Evolutionary conservation across 768 basidiomycete species (phyloP).

Genomic region (Pleurotus citrinopileatus): DNA sequence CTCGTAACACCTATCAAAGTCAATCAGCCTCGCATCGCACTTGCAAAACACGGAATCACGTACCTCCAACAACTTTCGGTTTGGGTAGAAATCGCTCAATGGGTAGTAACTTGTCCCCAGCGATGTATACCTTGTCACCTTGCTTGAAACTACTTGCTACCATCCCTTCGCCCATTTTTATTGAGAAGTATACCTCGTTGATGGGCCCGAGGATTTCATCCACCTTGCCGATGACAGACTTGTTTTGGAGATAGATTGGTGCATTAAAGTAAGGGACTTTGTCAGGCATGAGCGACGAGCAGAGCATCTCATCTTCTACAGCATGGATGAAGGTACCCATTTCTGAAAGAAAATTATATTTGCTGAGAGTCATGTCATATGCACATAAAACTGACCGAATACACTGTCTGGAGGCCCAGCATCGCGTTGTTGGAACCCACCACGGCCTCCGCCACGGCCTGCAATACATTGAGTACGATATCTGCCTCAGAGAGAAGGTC

Average conservation of each 20-base stretch:
- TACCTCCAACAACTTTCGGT: slow-evolving; percentile 79
- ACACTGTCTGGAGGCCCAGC: slow-evolving; percentile 78
- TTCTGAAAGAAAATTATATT: slow-evolving; percentile 60
- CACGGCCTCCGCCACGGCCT: slow-evolving; percentile 65
- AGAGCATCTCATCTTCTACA: slow-evolving; percentile 98
- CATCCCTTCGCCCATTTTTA: slow-evolving; percentile 97
- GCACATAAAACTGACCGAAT: slow-evolving; percentile 46
- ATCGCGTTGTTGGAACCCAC: slow-evolving; percentile 71
- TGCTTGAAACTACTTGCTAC: slow-evolving; percentile 93
- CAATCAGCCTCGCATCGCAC: slow-evolving; percentile 7
- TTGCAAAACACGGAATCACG: slow-evolving; percentile 19
- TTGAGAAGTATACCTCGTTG: slow-evolving; percentile 96
- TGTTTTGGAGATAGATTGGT: slow-evolving; percentile 96
- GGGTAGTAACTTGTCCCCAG: slow-evolving; percentile 94
- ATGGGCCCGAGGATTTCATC: slow-evolving; percentile 99
- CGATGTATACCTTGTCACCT: slow-evolving; percentile 98
- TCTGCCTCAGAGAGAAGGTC: neutral
- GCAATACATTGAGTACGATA: slow-evolving; percentile 25
- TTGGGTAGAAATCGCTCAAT: slow-evolving; percentile 97
- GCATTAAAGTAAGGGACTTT: slow-evolving; percentile 99
- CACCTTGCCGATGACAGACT: slow-evolving; percentile 93
- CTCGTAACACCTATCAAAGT: slow-evolving; percentile 44
- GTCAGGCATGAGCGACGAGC: slow-evolving; percentile 76
- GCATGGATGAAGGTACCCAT: slow-evolving; percentile 92
- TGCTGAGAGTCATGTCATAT: slow-evolving; percentile 12